Conservation (phyloP, 805 yeast species). For the Candida rishiriensis region DNA sequence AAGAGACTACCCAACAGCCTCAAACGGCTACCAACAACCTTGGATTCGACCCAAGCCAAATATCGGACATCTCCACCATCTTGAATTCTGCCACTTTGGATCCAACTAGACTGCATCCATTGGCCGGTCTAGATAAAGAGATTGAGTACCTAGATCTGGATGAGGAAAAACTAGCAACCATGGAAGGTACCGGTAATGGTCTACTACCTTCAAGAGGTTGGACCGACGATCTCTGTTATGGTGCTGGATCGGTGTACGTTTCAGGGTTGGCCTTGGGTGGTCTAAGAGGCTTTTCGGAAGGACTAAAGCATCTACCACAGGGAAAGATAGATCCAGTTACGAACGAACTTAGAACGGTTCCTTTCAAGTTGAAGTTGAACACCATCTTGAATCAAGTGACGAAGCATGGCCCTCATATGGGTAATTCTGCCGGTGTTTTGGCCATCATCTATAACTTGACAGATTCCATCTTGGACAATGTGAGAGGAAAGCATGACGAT, state of each 20-base stretch:
- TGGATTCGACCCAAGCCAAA: constrained; percentile 65
- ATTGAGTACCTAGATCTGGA: constrained; percentile 89
- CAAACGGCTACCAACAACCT: constrained; percentile 30
- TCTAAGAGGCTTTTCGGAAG: constrained; percentile 80
- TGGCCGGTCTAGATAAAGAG: constrained; percentile 87
- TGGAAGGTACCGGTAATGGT: constrained; percentile 82
- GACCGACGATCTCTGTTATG: constrained; percentile 96
- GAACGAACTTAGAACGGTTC: constrained; percentile 45
- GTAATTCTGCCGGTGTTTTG: constrained; percentile 92
- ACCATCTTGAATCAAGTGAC: constrained; percentile 89
- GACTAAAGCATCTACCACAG: constrained; percentile 66
- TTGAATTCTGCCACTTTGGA: constrained; percentile 62
- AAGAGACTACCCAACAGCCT: constrained; percentile 13
- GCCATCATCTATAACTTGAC: constrained; percentile 85
- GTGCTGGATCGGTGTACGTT: constrained; percentile 92
- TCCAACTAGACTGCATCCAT: constrained; percentile 74
- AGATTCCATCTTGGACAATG: constrained; percentile 70
- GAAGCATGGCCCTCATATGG: constrained; percentile 92
- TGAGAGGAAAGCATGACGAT: constrained; percentile 88
- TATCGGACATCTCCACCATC: constrained; percentile 58
- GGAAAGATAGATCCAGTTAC: constrained; percentile 60
- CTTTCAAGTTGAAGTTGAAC: constrained; percentile 80
- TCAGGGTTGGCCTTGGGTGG: constrained; percentile 89
- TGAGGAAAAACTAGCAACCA: constrained; percentile 66
- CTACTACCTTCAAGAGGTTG: constrained; percentile 94